Conservation (phyloP, 148 eudicot species). For the Dianthus caryophyllus region DNA sequence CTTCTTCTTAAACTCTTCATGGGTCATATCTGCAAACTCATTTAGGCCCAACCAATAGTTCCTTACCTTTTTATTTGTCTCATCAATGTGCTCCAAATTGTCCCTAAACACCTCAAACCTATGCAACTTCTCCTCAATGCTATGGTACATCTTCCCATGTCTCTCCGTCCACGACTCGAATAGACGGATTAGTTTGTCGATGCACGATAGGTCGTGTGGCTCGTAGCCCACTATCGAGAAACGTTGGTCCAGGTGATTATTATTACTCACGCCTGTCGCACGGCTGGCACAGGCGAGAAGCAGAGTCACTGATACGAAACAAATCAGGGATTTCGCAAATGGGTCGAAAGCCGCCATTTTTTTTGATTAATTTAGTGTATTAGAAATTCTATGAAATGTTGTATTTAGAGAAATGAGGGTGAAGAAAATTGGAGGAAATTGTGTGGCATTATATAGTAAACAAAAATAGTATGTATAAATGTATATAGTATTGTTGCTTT, state of each 20-base stretch:
- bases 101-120: slow-evolving; percentile 92
- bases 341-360: slow-evolving; percentile 12
- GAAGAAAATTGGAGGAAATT: slow-evolving; percentile 9
- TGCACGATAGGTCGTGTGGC: slow-evolving; percentile 61
- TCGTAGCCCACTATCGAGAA: slow-evolving; percentile 86
- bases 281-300: slow-evolving; percentile 15
- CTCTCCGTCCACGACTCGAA: slow-evolving; percentile 84
- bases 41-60: slow-evolving; percentile 92
- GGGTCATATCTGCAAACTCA: slow-evolving; percentile 88
- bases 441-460: slow-evolving; percentile 23
- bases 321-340: slow-evolving; percentile 24
- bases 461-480: not conserved
- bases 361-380: not conserved
- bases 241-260: slow-evolving; percentile 28
- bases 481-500: slow-evolving; percentile 37
- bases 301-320: slow-evolving; percentile 25
- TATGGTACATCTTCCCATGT: slow-evolving; percentile 65
- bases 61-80: slow-evolving; percentile 56
- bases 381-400: not conserved
- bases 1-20: slow-evolving; percentile 81
- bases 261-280: slow-evolving; percentile 2
- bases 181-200: slow-evolving; percentile 51
- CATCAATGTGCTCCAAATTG: slow-evolving; percentile 87
- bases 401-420: slow-evolving; percentile 7
- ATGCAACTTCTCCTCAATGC: slow-evolving; percentile 79